Evolutionary conservation across 108 stramenopile species (phyloP), one percentile per base, ranked within the genome.

Genomic region (Thalassiosira profunda): DNA sequence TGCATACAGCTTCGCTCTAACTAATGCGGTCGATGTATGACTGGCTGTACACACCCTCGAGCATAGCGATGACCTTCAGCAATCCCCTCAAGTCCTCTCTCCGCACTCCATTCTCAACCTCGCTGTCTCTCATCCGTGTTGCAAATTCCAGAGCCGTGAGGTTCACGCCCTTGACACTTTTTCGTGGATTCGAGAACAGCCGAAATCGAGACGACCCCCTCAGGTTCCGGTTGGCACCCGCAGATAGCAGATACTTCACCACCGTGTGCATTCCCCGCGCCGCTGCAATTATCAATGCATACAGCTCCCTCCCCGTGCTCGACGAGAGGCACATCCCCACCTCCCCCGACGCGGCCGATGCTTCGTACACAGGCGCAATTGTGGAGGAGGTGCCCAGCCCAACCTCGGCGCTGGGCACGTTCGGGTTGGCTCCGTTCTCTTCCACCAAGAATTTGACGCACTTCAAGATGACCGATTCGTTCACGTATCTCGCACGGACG

Each of bases 261-360:
- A 91, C 85, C 4, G 59, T 79, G 20, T 81, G 82, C 93, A 94
- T 91, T 21, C 81, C 93, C 18, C 93, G 83, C 35, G 84, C 90
- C 6, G 93, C 80, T 24, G 90, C 88, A 42, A 91, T 90, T 57
- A 86, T 79, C 21, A 94, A 82, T 21, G 88, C 80, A 38, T 90
- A 89, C 36, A 87, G 33, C 42, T 80, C 62, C 40, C 24, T 51
- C 1, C 79, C 79, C 23, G 42, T 43, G 18, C 59, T 64, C 14
- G 53, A 56, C 29, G 77, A 28, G 42, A 51, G 31, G 59, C 74
- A 42, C 62, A 57, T 37, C n/a, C n/a, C n/a, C 67, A 60, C 61
- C 9, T 48, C 37, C 44, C 49, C 38, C 10, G 72, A 38, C 31
- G 41, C 65, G 35, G 47, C 51, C 26, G 74, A 65, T 45, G 42